Evolutionary conservation across 805 yeast species (phyloP), one percentile per base, ranked within the genome.

Genomic region (Pichia rugopelliculosa): DNA sequence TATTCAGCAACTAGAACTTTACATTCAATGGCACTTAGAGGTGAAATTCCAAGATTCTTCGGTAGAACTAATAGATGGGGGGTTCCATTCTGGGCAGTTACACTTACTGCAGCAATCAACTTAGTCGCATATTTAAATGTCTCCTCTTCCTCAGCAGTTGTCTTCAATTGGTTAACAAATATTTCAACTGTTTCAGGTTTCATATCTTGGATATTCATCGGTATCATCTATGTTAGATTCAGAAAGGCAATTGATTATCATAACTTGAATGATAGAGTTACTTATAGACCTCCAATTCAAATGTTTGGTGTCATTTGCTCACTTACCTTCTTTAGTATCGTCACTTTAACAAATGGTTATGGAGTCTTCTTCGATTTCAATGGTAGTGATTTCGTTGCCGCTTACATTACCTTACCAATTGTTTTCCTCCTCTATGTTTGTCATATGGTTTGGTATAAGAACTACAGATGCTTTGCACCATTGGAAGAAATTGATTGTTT

Each of bases 261-360:
- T 56, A 68, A 68, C 36, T 61, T 82, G 43, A 63, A 66, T 49
- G 80, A 78, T 44, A 74, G 85, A 58, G 70, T 79, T 30, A 77
- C 87, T 9, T 83, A 69, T 69, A 75, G 65, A 55, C 74, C 86
- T 2, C 64, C 67, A 25, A 65, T 74, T 23, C 84, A 79, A 63
- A 82, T 85, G 37, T 74, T 67, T 53, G 76, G 81, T 43, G 74
- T 84, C 4, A 81, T 75, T 58, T 75, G 75, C 50, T 45, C 53
- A 26, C 73, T 78, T 7, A 63, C 82, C 30, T 54, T 69, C 36
- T 72, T 82, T 47, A 49, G 71, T 6, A 26, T 84, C n/a, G 58
- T 84, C 45, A 67, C 82, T 26, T 44, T 84, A 41, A 82, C 89
- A n/a, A 84, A 84, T 56, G 90, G 90, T 48, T 84, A 80, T 59